Evolutionary conservation across 2,329 filamentous ascomycete genomes (phyloP), one percentile per base, ranked within the genome.

Genomic region (Sclerotinia spermophila): DNA sequence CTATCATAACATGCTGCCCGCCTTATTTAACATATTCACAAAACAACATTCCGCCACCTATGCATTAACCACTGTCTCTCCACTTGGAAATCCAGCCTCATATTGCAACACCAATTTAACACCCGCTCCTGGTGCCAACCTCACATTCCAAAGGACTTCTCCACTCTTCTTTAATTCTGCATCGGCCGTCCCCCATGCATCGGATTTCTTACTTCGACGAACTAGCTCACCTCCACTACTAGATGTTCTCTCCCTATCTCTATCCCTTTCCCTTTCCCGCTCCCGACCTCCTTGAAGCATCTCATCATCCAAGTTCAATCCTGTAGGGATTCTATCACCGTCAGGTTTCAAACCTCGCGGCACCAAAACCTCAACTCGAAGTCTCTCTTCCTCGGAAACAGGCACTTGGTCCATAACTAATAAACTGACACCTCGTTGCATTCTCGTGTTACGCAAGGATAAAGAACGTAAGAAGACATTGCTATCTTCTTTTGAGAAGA

Each of bases 81-180:
- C 84, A 24, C 79, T 79, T 1, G 89, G 89, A 74, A 87, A 81
- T 33, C 83, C 83, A 27, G 89, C 84, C 72, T 87, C 84, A 79
- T 91, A 92, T 80, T 89, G 87, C 71, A 92, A 77, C 35, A 80
- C 80, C 72, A 92, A 78, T 79, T 85, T 85, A 24, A 87, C 85
- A 5, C 84, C 83, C 75, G 84, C 83, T 38, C 88, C 87, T 0
- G 86, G 83, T 72, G 88, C 85, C 66, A 91, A 78, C 58, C 78
- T 82, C 17, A 91, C 83, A 67, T 86, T 83, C 87, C 88, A 91
- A 68, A 79, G 79, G 6, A 91, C 78, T 78, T 89, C 85, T 3
- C 88, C 88, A 6, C 79, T 81, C 79, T 87, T 87, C 78, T 84
- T 85, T 67, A 89, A 76, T n/a, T 74, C 79, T 0, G 85, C 86